phyloP scores from a whole-genome alignment of 352 stramenopile species.

The Globisporangium rhizosaccharum region DNA sequence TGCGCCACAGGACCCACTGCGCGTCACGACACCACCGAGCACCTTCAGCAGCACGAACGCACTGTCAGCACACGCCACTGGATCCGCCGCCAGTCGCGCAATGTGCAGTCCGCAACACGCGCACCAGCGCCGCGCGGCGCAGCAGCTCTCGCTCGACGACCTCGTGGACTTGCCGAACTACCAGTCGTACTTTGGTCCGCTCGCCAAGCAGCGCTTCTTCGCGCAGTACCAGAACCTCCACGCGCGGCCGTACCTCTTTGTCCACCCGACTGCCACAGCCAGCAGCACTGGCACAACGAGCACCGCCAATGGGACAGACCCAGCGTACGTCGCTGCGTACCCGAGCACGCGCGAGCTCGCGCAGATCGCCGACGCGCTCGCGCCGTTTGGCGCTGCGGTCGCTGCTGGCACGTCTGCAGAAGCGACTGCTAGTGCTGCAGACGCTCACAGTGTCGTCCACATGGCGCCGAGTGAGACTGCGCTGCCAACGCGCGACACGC shows the following conservation, averaged over 20 bases:
- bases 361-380: conserved; percentile 25
- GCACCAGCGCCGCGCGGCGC: conserved; percentile 15
- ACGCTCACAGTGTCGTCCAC: neutral
- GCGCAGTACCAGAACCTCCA: conserved; percentile 55
- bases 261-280: conserved; percentile 12
- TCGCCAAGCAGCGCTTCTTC: conserved; percentile 54
- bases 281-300: neutral
- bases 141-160: conserved; percentile 33
- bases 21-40: neutral
- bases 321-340: conserved; percentile 33
- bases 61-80: neutral
- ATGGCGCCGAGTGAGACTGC: conserved; percentile 10
- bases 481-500: conserved; percentile 32
- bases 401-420: conserved; percentile 3
- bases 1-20: neutral
- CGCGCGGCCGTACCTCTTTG: conserved; percentile 61
- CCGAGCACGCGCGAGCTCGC: conserved; percentile 38
- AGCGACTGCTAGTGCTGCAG: neutral
- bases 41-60: too few relatives aligned
- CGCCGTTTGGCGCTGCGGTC: conserved; percentile 10
- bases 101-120: neutral
- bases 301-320: conserved; percentile 4
- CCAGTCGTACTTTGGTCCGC: conserved; percentile 58
- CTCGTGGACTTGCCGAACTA: conserved; percentile 32
- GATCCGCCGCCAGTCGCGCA: conserved; percentile 1